Evolutionary conservation across 352 stramenopile species (phyloP), one percentile per base, ranked within the genome.

Genomic region (Plasmopara viticola): DNA sequence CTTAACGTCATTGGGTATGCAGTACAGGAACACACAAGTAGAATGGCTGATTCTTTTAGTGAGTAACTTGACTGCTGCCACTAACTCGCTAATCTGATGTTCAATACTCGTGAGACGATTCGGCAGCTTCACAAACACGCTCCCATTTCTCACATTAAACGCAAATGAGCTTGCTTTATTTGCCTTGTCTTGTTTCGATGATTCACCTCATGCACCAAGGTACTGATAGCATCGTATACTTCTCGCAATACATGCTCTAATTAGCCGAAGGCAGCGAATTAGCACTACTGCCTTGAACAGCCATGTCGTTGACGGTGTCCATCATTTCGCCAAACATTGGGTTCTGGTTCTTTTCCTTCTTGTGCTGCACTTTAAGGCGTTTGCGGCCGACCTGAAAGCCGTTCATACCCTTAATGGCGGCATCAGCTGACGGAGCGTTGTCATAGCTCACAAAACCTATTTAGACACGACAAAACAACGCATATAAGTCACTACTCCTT

Each of bases 361-460:
- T 96, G 74, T 94, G 90, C 70, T 98, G 91, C 55, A 98, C 95
- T 76, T 98, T 98, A 43, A 98, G 77, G 48, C 91, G 86, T 67
- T 98, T 98, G 59, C 95, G 94, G 39, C 93, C 90, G 60, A 98
- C 90, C 71, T 97, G 85, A 75, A 90, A 97, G 44, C 93, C 93
- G 75, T 98, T 98, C 73, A 98, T 90, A 56, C 89, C 78, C 62
- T 96, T 90, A 57, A 98, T 98, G 6, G 95, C 94, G 13, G 84
- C 68, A 25, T 96, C 87, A 44, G 94, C 93, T 13, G 90, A 93
- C 39, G 91, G 78, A 53, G 80, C 78, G 53, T 85, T 95, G 76
- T 98, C 94, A 61, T 97, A 98, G 64, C 86, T 97, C 55, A 98
- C 94, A 78, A 98, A 98, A 52, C 95, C 95, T 94, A 38, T 30